Evolutionary conservation across 1,284 basidiomycete genomes (phyloP), one percentile per base, ranked within the genome.

Genomic region (Pascua guehoae): DNA sequence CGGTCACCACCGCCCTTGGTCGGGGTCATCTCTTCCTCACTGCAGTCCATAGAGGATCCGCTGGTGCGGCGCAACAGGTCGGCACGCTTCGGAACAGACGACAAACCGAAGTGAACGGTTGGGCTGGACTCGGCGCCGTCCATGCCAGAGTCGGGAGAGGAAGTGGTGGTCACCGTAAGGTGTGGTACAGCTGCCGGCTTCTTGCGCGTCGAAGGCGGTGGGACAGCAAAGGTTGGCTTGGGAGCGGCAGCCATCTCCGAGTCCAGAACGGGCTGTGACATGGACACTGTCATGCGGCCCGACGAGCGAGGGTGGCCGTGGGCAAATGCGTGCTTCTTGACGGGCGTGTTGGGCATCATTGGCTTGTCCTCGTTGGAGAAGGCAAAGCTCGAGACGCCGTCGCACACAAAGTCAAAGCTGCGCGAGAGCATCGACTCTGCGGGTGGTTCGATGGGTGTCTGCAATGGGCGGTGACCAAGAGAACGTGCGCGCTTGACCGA

Each of bases 321-420:
- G 32, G 61, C 62, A 50, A 73, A 74, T 14, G 69, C 62, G 40
- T 70, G 66, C 52, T 70, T 68, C 71, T 79, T 79, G 54, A 79
- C 75, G 0, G 77, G 77, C 10, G 77, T 79, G 47, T 66, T 73
- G 10, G 77, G 77, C 77, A 79, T 79, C 38, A 59, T 60, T 0
- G 65, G 66, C 56, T 72, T 73, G 14, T 66, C 65, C 7, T 76
- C 74, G 41, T 50, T 17, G 49, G 61, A 46, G 38, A 57, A 53
- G 16, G 51, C 60, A 32, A 74, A 57, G 39, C 64, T 63, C 0
- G 67, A 62, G 8, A 65, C 74, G 40, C 62, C 66, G 14, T 70
- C 69, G 36, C 72, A 73, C 2, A 77, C 55, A 55, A 76, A 77
- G 51, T 71, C 69, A 56, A 77, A 78, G 38, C 58, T 58, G 69